Base-by-base conservation (phyloP, 352 stramenopile genomes). In the Phytophthora quininea region DNA sequence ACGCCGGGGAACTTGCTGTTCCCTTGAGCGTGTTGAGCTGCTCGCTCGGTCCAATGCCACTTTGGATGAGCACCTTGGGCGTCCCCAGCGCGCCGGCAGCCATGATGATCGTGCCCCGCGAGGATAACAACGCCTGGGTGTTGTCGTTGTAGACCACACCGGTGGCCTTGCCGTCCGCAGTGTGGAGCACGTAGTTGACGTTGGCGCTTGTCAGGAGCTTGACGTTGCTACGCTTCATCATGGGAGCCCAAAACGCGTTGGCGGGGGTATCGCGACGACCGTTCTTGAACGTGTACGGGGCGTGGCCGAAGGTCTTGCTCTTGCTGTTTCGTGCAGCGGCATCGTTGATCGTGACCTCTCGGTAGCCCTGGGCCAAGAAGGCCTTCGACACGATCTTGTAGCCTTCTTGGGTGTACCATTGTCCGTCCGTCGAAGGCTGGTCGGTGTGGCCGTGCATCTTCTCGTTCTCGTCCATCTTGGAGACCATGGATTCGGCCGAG, bases 51-150 rank as follows among this genome's bases (percentile, higher is more conserved):
- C 89, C 91, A 32, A 97, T 82, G 15, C 86, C 89, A 42, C 73
- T 90, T 53, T 92, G 76, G 62, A 95, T 88, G 15, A 97, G 77
- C 3, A 97, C 58, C 58, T 96, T 84, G 2, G 91, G 90, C 33
- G 89, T 92, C 46, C 70, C 76, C 54, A 92, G 59, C 2, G 91
- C 82, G 7, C 89, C 89, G 3, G 82, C 82, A 15, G 80, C 77
- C 53, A 97, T 56, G 43, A 97, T 77, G 29, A 97, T 89, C 24
- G 85, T 82, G 4, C 78, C 84, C 5, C 68, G 54, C 4, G 62
- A 56, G 14, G 68, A 73, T 14, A 89, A 64, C 4, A 59, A n/a
- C 14, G 69, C 73, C 6, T 70, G 43, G 1, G 55, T 46, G 4
- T 47, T 59, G 11, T 66, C 57, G 33, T 54, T 54, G 70, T 91